Evolutionary conservation across 805 yeast species (phyloP), one percentile per base, ranked within the genome.

Genomic region (Yarrowia divulgata): DNA sequence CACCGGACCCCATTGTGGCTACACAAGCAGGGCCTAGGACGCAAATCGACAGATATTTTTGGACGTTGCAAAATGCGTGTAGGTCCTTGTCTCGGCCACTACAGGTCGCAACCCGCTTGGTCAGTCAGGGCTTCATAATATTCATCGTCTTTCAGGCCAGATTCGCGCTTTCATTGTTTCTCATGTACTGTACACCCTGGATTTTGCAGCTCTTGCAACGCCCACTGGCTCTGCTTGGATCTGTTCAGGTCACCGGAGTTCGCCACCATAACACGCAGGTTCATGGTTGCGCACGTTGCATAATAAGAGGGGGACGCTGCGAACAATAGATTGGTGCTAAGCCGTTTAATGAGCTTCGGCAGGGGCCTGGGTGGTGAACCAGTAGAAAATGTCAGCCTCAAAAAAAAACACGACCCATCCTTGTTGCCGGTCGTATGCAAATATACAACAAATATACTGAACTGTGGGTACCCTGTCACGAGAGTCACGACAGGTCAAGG

Each of bases 251-350:
- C 40, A 34, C 40, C 9, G 49, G 49, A 34, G 2, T 2, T 50
- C 60, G 60, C 60, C 60, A 54, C 60, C 60, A 45, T 8, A 54
- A 50, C 60, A 54, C 60, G 60, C 60, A 54, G 60, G 60, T 54
- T 54, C 60, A 54, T 54, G 60, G 60, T 54, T 54, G 45, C 60
- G 45, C 60, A 54, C 60, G 60, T 54, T 54, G 60, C 60, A 54
- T 54, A 52, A 50, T 50, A 50, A 50, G 60, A 54, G 60, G 60
- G 29, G 60, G 60, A 50, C 19, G 55, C 34, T 23, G 29, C 39
- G 40, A 54, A 52, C 58, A 52, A 52, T 52, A 52, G 58, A n/a
- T n/a, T 37, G 58, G 58, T 39, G 60, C 60, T 54, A 54, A 50
- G 23, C 45, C 23, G 43, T 52, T 35, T 52, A 52, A 52, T 35